Evolutionary conservation across 306 rosid species (phyloP).

Genomic region (Hylodesmum podocarpum): DNA sequence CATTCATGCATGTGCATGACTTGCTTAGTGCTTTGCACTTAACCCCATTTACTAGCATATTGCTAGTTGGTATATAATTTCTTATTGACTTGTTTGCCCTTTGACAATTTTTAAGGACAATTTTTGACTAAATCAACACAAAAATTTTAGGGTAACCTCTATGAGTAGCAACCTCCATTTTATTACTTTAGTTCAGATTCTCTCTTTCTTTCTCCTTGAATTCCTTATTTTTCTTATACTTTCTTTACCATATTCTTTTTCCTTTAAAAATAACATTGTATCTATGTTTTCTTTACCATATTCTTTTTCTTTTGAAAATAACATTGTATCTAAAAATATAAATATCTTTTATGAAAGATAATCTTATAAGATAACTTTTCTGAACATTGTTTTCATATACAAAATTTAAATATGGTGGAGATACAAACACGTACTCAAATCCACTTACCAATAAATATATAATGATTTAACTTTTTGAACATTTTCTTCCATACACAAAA

Average conservation of each 20-base stretch:
- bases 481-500: no score
- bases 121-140: neutral
- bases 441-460: neutral
- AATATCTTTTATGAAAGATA: neutral
- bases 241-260: neutral
- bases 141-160: neutral
- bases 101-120: neutral
- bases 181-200: neutral
- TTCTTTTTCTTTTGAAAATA: neutral
- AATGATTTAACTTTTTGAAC: no score
- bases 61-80: neutral
- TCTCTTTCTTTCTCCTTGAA: neutral
- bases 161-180: neutral
- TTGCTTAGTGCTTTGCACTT: constrained; percentile 32
- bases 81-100: neutral
- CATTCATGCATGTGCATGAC: constrained; percentile 32
- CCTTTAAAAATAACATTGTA: no score
- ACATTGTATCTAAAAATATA: neutral
- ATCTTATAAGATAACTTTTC: neutral
- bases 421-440: neutral
- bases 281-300: neutral
- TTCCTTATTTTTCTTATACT: neutral
- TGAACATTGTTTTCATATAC: neutral
- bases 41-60: neutral
- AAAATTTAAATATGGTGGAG: neutral